Conservation (phyloP, 2,329 filamentous ascomycete genomes). For the Pseudocercospora eumusae region DNA sequence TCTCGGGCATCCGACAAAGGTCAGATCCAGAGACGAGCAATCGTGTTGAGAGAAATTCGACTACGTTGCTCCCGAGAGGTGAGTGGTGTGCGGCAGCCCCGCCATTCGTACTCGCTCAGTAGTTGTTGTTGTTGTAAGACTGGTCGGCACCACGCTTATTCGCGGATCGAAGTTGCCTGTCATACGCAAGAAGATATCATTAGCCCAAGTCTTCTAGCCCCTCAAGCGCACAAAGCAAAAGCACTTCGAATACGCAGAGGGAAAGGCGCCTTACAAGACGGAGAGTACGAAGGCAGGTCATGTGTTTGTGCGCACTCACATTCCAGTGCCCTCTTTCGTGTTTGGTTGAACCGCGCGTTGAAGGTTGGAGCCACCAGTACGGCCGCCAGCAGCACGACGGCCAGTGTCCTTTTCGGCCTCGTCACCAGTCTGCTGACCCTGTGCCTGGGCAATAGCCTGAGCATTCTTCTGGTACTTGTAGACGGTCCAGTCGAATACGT, state of each 20-base stretch:
- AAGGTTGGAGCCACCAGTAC: constrained; percentile 57
- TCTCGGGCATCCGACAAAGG: constrained; percentile 25
- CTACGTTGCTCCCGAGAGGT: constrained; percentile 30
- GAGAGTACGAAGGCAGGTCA: constrained; percentile 38
- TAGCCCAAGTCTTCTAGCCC: constrained; percentile 57
- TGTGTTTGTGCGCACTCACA: constrained; percentile 78
- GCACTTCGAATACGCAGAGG: constrained; percentile 69
- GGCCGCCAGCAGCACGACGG: constrained; percentile 63
- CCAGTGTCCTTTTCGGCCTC: constrained; percentile 75
- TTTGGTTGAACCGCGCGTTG: constrained; percentile 71
- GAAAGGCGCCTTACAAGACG: constrained; percentile 80
- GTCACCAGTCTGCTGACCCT: constrained; percentile 56
- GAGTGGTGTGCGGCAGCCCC: constrained; percentile 43
- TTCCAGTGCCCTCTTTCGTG: constrained; percentile 81
- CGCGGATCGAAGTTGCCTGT: constrained; percentile 54
- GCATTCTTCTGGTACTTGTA: constrained; percentile 99
- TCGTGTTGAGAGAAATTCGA: constrained; percentile 23
- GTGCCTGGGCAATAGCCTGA: constrained; percentile 83
- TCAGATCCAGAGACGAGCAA: constrained; percentile 28
- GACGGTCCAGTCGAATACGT: constrained; percentile 99
- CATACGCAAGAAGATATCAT: constrained; percentile 40
- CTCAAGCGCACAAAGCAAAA: constrained; percentile 66
- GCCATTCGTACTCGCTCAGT: constrained; percentile 47
- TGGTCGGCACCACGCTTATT: constrained; percentile 54
- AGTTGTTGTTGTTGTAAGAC: constrained; percentile 47